Conservation (phyloP, 495 filamentous ascomycete species). For the Hypoxylon lienhwacheense region DNA sequence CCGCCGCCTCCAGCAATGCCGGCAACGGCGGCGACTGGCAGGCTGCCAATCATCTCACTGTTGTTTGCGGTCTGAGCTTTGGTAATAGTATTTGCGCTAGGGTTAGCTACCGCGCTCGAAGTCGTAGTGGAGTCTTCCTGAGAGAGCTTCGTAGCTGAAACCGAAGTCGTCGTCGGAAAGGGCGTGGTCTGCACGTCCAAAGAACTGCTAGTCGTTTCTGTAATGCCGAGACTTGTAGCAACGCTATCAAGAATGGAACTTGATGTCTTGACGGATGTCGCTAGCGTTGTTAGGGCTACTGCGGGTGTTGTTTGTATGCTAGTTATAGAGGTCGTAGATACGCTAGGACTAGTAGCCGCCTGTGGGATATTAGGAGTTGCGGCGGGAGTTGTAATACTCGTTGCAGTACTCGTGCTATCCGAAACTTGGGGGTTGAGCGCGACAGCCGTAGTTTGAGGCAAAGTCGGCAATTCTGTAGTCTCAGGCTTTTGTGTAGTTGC, state of each 20-base stretch:
- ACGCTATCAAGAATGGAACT: constrained; percentile 21
- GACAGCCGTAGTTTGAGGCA: constrained; percentile 20
- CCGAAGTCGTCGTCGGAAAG: constrained; percentile 6
- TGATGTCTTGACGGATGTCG: constrained; percentile 18
- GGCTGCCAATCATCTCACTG: constrained; percentile 21
- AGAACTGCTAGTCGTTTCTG: constrained; percentile 16
- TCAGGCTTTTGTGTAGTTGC: constrained; percentile 1
- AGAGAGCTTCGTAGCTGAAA: constrained; percentile 5
- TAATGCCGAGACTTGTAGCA: constrained; percentile 31
- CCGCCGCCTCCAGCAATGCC: constrained; percentile 38
- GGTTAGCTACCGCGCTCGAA: constrained; percentile 10
- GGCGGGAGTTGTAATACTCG: no score
- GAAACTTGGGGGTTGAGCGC: constrained; percentile 18
- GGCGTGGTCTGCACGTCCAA: constrained; percentile 1
- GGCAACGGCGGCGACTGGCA: constrained; percentile 33
- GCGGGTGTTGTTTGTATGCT: background rate
- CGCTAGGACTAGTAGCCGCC: constrained; percentile 11
- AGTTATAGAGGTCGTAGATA: constrained; percentile 16
- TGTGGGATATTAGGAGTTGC: constrained; percentile 3
- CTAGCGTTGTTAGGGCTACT: constrained; percentile 31
- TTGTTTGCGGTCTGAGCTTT: constrained; percentile 15
- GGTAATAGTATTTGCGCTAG: constrained; percentile 16
- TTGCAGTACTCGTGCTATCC: constrained; percentile 16
- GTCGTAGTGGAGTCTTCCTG: constrained; percentile 13
- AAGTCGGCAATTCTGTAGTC: constrained; percentile 14